These are phyloP conservation scores for Pseudocercospora crystallina DNA, from an alignment of 2,329 filamentous ascomycete species.

Conservation along the genomic window DNA sequence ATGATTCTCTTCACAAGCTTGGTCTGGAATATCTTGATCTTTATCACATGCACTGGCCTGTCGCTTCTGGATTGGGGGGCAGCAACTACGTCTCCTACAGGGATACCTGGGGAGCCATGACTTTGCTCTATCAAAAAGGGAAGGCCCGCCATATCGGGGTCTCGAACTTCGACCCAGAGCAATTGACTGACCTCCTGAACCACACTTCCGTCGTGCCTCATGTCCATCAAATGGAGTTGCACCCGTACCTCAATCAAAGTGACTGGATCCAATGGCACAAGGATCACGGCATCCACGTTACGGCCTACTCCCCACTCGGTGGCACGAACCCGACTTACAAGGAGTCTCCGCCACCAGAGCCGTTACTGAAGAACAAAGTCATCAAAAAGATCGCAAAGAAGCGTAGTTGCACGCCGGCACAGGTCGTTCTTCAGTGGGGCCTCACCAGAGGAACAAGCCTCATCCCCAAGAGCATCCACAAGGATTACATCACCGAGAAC, in stretches of 20 bases:
- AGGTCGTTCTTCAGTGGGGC: constrained; percentile 56
- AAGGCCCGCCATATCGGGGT: constrained; percentile 33
- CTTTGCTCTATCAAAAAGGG: constrained; percentile 26
- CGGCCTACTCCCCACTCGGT: constrained; percentile 33
- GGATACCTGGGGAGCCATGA: constrained; percentile 33
- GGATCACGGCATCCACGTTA: constrained; percentile 27
- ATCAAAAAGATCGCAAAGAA: constrained; percentile 65
- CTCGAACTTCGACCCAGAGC: constrained; percentile 33
- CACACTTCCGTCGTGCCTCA: constrained; percentile 24
- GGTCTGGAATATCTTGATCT: constrained; percentile 44
- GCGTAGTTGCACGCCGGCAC: constrained; percentile 57
- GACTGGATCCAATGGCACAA: constrained; percentile 25
- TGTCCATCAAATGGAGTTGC: constrained; percentile 34
- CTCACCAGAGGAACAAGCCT: constrained; percentile 56
- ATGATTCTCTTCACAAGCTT: constrained; percentile 42
- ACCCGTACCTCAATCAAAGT: constrained; percentile 32
- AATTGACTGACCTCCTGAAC: constrained; percentile 29
- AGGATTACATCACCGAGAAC: constrained; percentile 29
- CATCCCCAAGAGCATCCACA: constrained; percentile 50
- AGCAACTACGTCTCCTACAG: constrained; percentile 28
- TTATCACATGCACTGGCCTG: constrained; percentile 50
- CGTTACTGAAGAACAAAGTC: constrained; percentile 56
- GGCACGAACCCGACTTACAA: constrained; percentile 45
- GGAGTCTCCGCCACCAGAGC: constrained; percentile 22
- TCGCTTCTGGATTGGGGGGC: constrained; percentile 24